phyloP scores from a whole-genome alignment of 1,284 basidiomycete genomes.

The Apiotrichum veenhuisii region DNA sequence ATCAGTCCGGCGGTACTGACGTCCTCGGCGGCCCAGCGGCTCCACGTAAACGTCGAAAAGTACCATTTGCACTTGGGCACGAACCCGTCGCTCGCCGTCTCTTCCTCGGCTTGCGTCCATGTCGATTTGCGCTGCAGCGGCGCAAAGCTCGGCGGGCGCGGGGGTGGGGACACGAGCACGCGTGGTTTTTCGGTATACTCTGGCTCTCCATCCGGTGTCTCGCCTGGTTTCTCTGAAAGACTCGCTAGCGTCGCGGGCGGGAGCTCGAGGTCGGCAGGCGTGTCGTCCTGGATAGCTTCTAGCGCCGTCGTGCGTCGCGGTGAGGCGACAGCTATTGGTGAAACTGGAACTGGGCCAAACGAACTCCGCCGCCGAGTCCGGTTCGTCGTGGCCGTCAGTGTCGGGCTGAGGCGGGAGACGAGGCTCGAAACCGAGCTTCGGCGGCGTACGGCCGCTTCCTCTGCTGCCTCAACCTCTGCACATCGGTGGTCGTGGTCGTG shows the following conservation, averaged over 20 bases:
- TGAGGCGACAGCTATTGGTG: no score
- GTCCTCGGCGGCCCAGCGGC: constrained; percentile 34
- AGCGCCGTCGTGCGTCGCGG: no score
- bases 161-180: no score
- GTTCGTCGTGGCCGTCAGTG: neutral
- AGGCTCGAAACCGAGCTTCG: neutral
- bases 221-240: no score
- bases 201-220: no score
- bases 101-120: neutral
- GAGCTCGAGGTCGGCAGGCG: no score
- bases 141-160: no score
- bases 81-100: neutral
- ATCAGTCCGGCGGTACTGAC: constrained; percentile 30
- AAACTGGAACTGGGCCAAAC: no score
- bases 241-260: no score
- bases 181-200: no score
- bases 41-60: neutral
- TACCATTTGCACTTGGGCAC: neutral
- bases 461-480: neutral
- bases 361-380: no score
- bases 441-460: neutral
- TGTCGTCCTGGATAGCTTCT: no score
- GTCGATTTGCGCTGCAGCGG: neutral
- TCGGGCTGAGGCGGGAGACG: neutral
- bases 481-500: neutral